Percentiles rank a stretch among this genome's conserved stretches.
These are phyloP conservation scores for Nissolia schottii DNA, from an alignment of 306 rosid species.

Conservation along the genomic window DNA sequence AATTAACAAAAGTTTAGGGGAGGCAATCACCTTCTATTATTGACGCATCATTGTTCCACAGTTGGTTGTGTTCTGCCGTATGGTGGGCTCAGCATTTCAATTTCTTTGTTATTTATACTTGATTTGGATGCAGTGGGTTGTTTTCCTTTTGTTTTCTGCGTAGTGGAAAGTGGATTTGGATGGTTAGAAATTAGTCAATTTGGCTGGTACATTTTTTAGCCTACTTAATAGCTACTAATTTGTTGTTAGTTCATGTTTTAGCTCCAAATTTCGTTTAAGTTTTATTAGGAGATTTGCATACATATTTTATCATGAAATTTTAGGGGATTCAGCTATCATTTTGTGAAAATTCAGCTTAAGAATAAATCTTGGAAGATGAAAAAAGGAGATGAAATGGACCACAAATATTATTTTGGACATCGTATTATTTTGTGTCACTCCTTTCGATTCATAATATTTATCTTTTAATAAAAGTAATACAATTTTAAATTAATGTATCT, in stretches of 20 bases:
- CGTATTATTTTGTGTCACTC: not conserved
- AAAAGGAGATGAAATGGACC: not conserved
- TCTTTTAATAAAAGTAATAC: too few relatives aligned
- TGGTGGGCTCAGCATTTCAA: not conserved
- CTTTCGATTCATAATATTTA: too few relatives aligned
- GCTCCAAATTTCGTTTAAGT: not conserved
- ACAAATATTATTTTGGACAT: not conserved
- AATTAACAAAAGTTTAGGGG: conserved; percentile 27
- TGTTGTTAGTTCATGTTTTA: not conserved
- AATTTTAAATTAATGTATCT: too few relatives aligned
- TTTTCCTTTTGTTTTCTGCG: conserved; percentile 3
- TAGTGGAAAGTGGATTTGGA: conserved; percentile 5
- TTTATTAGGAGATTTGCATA: too few relatives aligned
- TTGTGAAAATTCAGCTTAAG: not conserved
- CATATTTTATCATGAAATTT: not conserved
- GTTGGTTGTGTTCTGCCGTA: not conserved
- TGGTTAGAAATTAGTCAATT: conserved; percentile 8
- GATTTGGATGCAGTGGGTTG: not conserved
- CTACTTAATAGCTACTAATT: not conserved
- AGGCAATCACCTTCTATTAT: conserved; percentile 32
- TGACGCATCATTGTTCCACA: conserved; percentile 44
- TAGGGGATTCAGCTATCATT: not conserved
- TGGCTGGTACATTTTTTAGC: conserved; percentile 16
- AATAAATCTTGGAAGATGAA: not conserved
- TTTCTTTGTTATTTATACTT: not conserved